These are phyloP conservation scores for Austroboletus niveus DNA, from an alignment of 1,284 basidiomycete genomes.

Conservation along the genomic window DNA sequence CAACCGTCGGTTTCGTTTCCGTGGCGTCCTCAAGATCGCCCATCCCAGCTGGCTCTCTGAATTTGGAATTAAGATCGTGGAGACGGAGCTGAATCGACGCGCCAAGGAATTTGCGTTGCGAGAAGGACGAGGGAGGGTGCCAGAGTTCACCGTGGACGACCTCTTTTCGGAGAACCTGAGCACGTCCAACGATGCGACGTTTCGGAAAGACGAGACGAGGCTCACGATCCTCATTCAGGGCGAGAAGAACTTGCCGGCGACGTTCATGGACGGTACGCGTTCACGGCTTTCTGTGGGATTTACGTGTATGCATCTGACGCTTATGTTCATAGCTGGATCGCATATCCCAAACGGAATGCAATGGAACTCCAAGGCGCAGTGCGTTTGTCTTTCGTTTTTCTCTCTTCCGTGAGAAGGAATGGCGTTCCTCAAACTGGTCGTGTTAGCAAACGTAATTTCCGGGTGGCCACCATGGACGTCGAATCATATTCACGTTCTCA, in stretches of 20 bases:
- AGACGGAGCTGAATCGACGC: slow-evolving; percentile 42
- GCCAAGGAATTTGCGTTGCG: slow-evolving; percentile 28
- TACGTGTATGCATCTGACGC: slow-evolving; percentile 2
- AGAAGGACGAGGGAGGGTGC: slow-evolving; percentile 12
- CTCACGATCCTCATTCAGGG: slow-evolving; percentile 41
- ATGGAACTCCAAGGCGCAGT: slow-evolving; percentile 32
- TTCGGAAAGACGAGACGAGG: slow-evolving; percentile 25
- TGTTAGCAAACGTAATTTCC: slow-evolving; percentile 37
- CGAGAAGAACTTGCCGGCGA: slow-evolving; percentile 40
- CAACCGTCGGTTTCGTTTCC: slow-evolving; percentile 38
- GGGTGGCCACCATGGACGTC: slow-evolving; percentile 43
- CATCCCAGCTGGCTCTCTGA: slow-evolving; percentile 46
- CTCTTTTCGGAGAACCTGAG: slow-evolving; percentile 33
- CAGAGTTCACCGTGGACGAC: slow-evolving; percentile 34
- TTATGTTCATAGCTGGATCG: slow-evolving; percentile 8
- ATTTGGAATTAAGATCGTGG: slow-evolving; percentile 38
- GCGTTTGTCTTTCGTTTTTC: slow-evolving; percentile 2
- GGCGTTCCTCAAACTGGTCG: no score
- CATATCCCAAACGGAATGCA: slow-evolving; percentile 20
- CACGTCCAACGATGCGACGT: slow-evolving; percentile 15
- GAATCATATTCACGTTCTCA: slow-evolving; percentile 42
- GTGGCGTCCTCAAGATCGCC: slow-evolving; percentile 45
- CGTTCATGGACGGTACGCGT: slow-evolving; percentile 43
- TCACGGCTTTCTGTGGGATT: background rate
- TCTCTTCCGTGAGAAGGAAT: no score